A percentile compares a stretch with the other conserved stretches of the same genome.
phyloP scores from a whole-genome alignment of 2,329 filamentous ascomycete genomes.

The Claviceps sp. region DNA sequence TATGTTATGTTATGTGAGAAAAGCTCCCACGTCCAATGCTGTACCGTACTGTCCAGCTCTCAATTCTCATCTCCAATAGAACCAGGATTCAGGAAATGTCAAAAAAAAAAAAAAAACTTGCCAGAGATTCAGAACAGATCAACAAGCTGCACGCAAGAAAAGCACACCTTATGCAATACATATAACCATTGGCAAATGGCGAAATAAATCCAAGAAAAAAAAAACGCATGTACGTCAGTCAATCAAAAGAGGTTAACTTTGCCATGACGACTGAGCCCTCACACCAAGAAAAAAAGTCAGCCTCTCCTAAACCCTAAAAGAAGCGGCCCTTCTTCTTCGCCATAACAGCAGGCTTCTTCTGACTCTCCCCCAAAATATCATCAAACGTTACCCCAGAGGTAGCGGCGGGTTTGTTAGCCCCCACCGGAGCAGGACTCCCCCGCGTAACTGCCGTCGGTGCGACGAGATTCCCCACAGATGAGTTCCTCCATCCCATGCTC shows the following conservation, averaged over 20 bases:
- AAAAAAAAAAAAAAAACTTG: too few relatives aligned
- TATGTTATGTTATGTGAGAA: too few relatives aligned
- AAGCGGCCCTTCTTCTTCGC: conserved; percentile 28
- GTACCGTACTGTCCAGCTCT: too few relatives aligned
- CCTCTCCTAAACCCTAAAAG: conserved; percentile 15
- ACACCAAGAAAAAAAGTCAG: neutral
- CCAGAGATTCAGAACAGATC: too few relatives aligned
- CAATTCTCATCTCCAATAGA: too few relatives aligned
- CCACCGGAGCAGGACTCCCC: conserved; percentile 8
- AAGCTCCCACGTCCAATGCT: too few relatives aligned
- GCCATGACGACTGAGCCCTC: neutral
- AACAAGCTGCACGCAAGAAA: too few relatives aligned
- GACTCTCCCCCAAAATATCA: conserved; percentile 28
- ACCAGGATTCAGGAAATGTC: too few relatives aligned
- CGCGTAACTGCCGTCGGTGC: conserved; percentile 9
- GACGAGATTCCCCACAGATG: conserved; percentile 23
- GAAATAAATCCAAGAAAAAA: neutral
- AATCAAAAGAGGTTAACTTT: too few relatives aligned
- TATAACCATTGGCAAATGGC: too few relatives aligned
- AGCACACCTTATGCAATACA: too few relatives aligned
- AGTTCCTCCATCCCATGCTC: conserved; percentile 19
- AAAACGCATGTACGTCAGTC: neutral
- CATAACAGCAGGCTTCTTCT: conserved; percentile 16
- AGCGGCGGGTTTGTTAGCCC: conserved; percentile 10
- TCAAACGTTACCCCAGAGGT: conserved; percentile 31